A percentile compares a stretch with the other conserved stretches of the same genome.
Conservation (phyloP, 768 basidiomycete genomes). For the Dendrothele bispora region DNA sequence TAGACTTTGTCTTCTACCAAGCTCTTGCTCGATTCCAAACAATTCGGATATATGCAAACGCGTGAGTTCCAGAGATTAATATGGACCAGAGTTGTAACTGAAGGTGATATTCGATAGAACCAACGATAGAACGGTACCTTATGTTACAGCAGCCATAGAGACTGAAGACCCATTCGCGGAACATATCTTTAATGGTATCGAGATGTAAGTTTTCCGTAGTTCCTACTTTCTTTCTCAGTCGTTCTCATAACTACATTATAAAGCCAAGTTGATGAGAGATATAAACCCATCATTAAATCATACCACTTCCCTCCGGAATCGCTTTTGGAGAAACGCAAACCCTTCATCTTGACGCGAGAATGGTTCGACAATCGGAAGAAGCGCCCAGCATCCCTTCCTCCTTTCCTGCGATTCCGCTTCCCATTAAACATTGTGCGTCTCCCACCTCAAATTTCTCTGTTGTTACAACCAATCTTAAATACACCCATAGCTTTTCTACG, state of each 20-base stretch:
- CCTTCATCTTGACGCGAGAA: slow-evolving; percentile 35
- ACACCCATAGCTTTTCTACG: slow-evolving; percentile 45
- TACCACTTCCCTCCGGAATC: slow-evolving; percentile 47
- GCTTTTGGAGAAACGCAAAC: slow-evolving; percentile 37
- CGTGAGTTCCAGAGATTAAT: slow-evolving; percentile 41
- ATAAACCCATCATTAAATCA: slow-evolving; percentile 54
- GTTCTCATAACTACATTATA: neutral
- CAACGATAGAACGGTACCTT: slow-evolving; percentile 82
- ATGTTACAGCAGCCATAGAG: slow-evolving; percentile 75
- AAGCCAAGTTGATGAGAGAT: slow-evolving; percentile 59
- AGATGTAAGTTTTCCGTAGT: slow-evolving; percentile 45
- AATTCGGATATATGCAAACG: slow-evolving; percentile 80
- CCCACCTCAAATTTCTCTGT: neutral
- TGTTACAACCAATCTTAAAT: slow-evolving; percentile 2
- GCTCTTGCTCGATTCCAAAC: slow-evolving; percentile 66
- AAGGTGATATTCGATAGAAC: slow-evolving; percentile 37
- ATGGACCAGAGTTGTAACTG: neutral
- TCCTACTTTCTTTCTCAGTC: slow-evolving; percentile 2
- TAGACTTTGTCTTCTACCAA: slow-evolving; percentile 76
- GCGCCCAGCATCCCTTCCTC: slow-evolving; percentile 50
- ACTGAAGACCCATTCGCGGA: slow-evolving; percentile 63
- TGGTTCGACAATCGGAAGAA: slow-evolving; percentile 48
- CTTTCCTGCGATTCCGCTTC: slow-evolving; percentile 56
- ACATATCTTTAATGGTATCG: slow-evolving; percentile 53
- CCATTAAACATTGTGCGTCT: slow-evolving; percentile 69